Evolutionary conservation across 164 flowering plant genomes (phyloP), one percentile per base, ranked within the genome.

Genomic region (Dillenia turbinata): DNA sequence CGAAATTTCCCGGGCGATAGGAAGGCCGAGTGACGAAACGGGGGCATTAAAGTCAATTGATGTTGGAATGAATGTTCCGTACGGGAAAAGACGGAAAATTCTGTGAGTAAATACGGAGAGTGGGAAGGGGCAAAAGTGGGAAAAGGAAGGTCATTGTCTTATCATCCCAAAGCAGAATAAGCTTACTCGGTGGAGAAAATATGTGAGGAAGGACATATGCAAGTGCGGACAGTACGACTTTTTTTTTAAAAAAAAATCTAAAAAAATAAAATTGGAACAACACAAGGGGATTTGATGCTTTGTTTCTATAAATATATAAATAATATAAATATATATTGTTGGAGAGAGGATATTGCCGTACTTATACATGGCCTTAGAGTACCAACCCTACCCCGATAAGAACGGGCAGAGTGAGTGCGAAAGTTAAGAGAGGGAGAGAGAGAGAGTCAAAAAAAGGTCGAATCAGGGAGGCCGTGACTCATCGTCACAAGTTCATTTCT

Each of bases 191-290:
- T 74, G 88, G 73, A 80, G 82, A 50, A 67, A 52, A 5, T 71
- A 83, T 75, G 54, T 68, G 90, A 78, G 90, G 88, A 77, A 85
- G 90, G 90, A 83, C 86, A 72, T 74, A 76, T 68, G 52, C 77
- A 61, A 76, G 76, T 76, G 78, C 81, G 65, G 79, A 62, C 59
- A 44, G 83, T 81, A 79, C 83, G 79, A 70, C 40, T 33, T 33
- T 26, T n/a, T 33, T 33, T 1, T 19, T 19, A 19, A 19, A 19
- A 16, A 6, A 19, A 19, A 19, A 19, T 22, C 50, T 10, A 50
- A 16, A n/a, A n/a, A 15, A 52, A 15, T 15, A 52, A n/a, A 17
- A 19, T 13, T 59, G 40, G 40, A 33, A 33, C 40, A 33, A 33
- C 6, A 33, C 40, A 4, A 33, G 40, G 40, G 40, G 40, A 33